Evolutionary conservation across 2,329 filamentous ascomycete species (phyloP), one percentile per base, ranked within the genome.

Genomic region (Spiromastix sp.): DNA sequence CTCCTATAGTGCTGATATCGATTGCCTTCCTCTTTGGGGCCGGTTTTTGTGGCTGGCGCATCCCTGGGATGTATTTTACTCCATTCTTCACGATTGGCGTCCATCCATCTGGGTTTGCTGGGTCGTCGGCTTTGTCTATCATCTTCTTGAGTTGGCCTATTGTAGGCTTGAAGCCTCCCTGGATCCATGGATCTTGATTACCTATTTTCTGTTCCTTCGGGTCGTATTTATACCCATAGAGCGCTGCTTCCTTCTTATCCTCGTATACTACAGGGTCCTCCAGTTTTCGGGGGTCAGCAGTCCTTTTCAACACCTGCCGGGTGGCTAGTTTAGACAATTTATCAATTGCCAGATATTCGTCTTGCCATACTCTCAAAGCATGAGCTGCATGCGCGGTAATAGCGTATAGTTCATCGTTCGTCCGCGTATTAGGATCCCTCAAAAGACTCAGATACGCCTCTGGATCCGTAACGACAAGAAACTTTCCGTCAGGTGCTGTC

Each of bases 161-260:
- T 13, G 60, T 66, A 5, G 63, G 61, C 28, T 58, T 57, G 44
- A 66, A 66, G 7, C 63, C 61, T 30, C 61, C 63, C 44, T 78
- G 74, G 1, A 60, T 51, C 39, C 73, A 74, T 1, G 74, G 71
- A 46, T 77, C 68, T 43, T 77, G 74, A 35, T 56, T 59, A n/a
- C 67, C 66, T 24, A 57, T 52, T 35, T 61, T 59, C 22, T 49
- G 44, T 22, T 56, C 53, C 45, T 70, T 70, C 0, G 68, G 53
- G 41, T 73, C 71, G 48, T 72, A 72, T 21, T 62, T 64, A 50
- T 77, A 78, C 37, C 71, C 70, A 48, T 78, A 79, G 0, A 79
- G 55, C 38, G 68, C 67, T 1, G 74, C 67, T 55, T 78, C 74
- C 44, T 76, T 76, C 52, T 68, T 68, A 44, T 74, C 73, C 47